Evolutionary conservation across 768 basidiomycete species (phyloP).

Genomic region (Tylopilus intermedius): DNA sequence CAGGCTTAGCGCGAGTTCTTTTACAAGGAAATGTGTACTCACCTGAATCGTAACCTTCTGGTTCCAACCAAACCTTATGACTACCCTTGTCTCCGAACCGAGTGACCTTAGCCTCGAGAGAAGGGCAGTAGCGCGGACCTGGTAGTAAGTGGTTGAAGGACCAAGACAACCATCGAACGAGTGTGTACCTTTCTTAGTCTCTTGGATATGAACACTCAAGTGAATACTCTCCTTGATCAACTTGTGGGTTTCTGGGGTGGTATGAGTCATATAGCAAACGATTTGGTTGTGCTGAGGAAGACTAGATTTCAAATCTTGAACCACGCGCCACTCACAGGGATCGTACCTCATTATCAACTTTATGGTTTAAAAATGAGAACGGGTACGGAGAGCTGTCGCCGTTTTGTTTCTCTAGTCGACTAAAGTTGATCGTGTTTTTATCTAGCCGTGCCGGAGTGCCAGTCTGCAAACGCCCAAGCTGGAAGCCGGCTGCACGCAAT

Average conservation of each 20-base stretch:
- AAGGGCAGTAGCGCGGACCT: constrained; percentile 92
- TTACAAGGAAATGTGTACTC: neutral
- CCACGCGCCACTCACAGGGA: neutral
- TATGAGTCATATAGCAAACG: constrained; percentile 65
- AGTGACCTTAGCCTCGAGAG: constrained; percentile 80
- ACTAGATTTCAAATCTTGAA: neutral
- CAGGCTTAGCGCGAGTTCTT: neutral
- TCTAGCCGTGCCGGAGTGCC: constrained; percentile 83
- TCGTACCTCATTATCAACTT: constrained; percentile 65
- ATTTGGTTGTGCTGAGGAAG: constrained; percentile 65
- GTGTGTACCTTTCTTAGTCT: constrained; percentile 71
- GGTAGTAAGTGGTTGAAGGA: neutral
- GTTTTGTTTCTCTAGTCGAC: constrained; percentile 52
- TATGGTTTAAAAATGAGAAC: constrained; percentile 70
- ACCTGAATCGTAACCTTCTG: constrained; percentile 90
- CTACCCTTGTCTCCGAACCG: constrained; percentile 67
- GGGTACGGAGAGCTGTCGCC: constrained; percentile 64
- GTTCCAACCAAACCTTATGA: constrained; percentile 86
- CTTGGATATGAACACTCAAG: constrained; percentile 78
- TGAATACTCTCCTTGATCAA: constrained; percentile 75
- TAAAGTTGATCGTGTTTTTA: constrained; percentile 65
- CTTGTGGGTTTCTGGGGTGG: constrained; percentile 67
- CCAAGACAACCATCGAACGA: neutral
- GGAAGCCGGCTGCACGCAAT: constrained; percentile 69
- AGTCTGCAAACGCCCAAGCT: constrained; percentile 78